Evolutionary conservation across 768 basidiomycete species (phyloP), one percentile per base, ranked within the genome.

Genomic region (Lactarius indigo): DNA sequence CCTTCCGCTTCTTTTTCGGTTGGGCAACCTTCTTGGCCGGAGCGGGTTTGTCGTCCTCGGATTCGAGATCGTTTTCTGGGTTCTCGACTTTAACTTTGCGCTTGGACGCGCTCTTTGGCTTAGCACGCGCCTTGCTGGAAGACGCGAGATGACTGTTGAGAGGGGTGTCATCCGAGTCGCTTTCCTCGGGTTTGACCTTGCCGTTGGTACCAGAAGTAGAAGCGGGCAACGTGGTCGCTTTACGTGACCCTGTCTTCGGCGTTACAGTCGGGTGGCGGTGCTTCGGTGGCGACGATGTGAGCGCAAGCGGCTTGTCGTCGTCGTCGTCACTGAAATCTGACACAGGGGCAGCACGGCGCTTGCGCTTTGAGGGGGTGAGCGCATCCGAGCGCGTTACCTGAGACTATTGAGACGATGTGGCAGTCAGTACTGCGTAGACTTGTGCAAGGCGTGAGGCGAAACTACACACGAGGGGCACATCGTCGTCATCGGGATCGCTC

Each of bases 211-310:
- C 69, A 39, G 68, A 70, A 39, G 67, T 59, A 7, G 76, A 64
- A 31, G 72, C 65, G 35, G 77, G 65, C 30, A 73, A 74, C 2
- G 80, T 78, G 23, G 81, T 79, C 31, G 79, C 76, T 59, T 76
- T 73, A 35, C 79, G 74, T 42, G 78, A 78, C 41, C 82, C 80
- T 26, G 78, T 77, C 76, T 78, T 81, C 42, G 78, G 72, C n/a
- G 78, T 75, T 5, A 78, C 74, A 55, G 78, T 75, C 52, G 81
- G 76, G 30, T 74, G 74, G 20, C 73, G 64, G 64, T 77, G 78
- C 76, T 90, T 91, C 5, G 78, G 81, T 23, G 89, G 89, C 44
- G 91, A 90, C 31, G 89, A 88, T 58, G 89, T 87, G 44, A 91
- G 82, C 61, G 89, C 89, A 20, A 79, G 79, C 63, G 91, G 89